A percentile compares a stretch with the other conserved stretches of the same genome.
These are phyloP conservation scores for Arachis monticola DNA, from an alignment of 331 rosid genomes.

Conservation along the genomic window DNA sequence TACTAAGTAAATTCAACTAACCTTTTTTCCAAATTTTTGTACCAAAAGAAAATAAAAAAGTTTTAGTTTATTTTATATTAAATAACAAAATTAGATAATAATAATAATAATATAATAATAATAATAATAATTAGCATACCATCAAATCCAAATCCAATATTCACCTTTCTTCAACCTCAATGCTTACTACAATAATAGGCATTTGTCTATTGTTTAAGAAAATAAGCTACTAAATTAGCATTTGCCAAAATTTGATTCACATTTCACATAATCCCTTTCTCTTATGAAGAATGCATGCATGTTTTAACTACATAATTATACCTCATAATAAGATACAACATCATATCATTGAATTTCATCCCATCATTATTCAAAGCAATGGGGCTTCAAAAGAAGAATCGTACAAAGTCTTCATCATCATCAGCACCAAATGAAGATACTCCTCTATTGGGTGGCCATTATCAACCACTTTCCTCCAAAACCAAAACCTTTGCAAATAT, in stretches of 20 bases:
- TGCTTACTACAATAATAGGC: neutral
- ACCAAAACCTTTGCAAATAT: constrained; percentile 58
- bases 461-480: constrained; percentile 46
- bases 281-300: neutral
- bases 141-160: neutral
- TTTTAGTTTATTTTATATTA: too few relatives aligned
- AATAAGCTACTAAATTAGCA: neutral
- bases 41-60: too few relatives aligned
- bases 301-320: neutral
- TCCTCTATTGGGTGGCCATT: constrained; percentile 38
- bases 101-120: too few relatives aligned
- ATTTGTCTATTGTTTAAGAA: neutral
- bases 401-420: constrained; percentile 23
- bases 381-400: constrained; percentile 32
- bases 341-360: neutral
- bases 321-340: neutral
- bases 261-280: neutral
- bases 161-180: neutral
- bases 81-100: too few relatives aligned
- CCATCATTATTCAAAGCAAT: constrained; percentile 11
- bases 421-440: constrained; percentile 28
- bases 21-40: too few relatives aligned
- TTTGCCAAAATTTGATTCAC: neutral
- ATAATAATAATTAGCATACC: too few relatives aligned
- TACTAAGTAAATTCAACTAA: too few relatives aligned